Evolutionary conservation across 164 flowering plant species (phyloP), one percentile per base, ranked within the genome.

Genomic region (Santalum album): DNA sequence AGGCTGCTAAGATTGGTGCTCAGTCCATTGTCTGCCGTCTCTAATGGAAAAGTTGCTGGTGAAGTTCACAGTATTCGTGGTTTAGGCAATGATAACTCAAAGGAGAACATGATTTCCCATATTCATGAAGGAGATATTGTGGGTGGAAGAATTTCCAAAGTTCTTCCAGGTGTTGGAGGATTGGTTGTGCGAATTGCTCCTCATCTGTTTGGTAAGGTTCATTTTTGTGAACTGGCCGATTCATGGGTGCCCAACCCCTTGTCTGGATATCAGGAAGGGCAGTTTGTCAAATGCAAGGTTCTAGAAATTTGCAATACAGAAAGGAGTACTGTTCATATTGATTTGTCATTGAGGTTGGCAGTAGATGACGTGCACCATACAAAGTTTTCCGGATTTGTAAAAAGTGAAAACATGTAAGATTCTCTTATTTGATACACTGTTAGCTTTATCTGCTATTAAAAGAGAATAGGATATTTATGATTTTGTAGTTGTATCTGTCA

Each of bases 81-180:
- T 27, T 25, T 48, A 20, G 36, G 44, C 50, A 21, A 42, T 34
- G 49, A 16, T 24, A 23, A 16, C 45, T 55, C 70, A 0, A 52
- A 55, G 56, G 72, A 65, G 25, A 68, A 60, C 58, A 43, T 57
- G 5, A 38, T 49, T 6, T 45, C 65, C 40, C 79, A 81, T 69
- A 61, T 89, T 46, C 64, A 42, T 64, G 72, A 79, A 76, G 91
- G 86, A 50, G 80, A 76, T 65, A 40, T 77, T 59, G 57, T 87
- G 20, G 87, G 87, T 71, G 99, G 97, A 3, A 78, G 88, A 68
- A 79, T 92, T 56, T 70, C 81, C 29, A 83, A 73, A 66, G 59
- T 87, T 42, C 79, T 87, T 65, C 84, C 96, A 17, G 95, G 97
- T 67, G 81, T 82, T 66, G 76, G 96, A 70, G 99, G 99, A 29